Evolutionary conservation across 2,329 filamentous ascomycete genomes (phyloP), one percentile per base, ranked within the genome.

Genomic region (Phaeosphaeriaceae sp.): DNA sequence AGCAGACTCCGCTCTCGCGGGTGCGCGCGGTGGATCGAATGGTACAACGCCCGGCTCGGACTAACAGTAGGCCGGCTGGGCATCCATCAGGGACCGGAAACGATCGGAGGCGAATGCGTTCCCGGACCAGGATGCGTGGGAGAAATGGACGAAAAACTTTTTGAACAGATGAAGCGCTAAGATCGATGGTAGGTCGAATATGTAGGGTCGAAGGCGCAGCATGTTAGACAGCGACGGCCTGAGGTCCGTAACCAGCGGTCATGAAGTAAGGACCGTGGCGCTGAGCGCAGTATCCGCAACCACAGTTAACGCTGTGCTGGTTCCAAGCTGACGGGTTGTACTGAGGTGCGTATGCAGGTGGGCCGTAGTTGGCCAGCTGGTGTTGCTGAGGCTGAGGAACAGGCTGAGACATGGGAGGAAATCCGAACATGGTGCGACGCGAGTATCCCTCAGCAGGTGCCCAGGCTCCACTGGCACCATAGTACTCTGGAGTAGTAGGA

Each of bases 401-500:
- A 51, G 75, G 66, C 70, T 75, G 77, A 68, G 72, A 73, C 68
- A 71, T 62, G 55, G 75, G 68, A 51, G 75, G 70, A 63, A 76
- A 78, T 48, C 76, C 76, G 67, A 78, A 80, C 64, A 77, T 77
- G 68, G 75, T 78, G 66, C 76, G 76, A 70, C 76, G 74, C 48
- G 76, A 78, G 63, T 78, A 78, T 33, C 76, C 75, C 53, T 78
- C 77, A 47, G 69, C 65, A 27, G 84, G 80, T 66, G 78, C 84
- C 76, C 84, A 84, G 59, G 76, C 72, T 58, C 78, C 78, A 51
- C 78, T 75, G 44, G 78, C 72, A 56, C 80, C 81, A 70, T 82
- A 79, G 65, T 84, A 84, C 60, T 85, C 84, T 19, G 84, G 84
- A 42, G 84, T 85, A 50, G 81, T 81, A 21, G 84, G 80, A 42